Evolutionary conservation across 2,329 filamentous ascomycete species (phyloP).

Genomic region (Fusarium sp.): DNA sequence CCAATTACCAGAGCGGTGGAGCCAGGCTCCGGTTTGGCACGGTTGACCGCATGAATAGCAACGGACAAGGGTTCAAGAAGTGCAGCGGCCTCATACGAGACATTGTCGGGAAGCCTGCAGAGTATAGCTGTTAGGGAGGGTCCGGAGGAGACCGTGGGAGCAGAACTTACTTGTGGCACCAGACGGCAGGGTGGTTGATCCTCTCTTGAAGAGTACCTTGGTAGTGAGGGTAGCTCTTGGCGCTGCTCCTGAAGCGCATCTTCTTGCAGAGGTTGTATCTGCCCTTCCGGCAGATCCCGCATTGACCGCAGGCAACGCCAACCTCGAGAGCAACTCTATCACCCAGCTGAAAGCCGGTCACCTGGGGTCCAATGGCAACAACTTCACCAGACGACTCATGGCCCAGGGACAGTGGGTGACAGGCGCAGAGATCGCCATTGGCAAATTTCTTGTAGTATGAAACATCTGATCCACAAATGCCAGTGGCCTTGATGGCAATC

Average conservation of each 20-base stretch:
- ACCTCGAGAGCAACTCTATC: constrained; percentile 67
- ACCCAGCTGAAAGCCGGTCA: constrained; percentile 60
- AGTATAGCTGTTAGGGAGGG: constrained; percentile 14
- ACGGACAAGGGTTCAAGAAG: constrained; percentile 69
- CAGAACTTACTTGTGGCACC: constrained; percentile 65
- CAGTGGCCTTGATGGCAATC: constrained; percentile 69
- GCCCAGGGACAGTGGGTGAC: constrained; percentile 69
- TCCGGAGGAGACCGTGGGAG: background rate
- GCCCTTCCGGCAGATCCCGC: constrained; percentile 60
- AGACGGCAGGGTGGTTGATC: constrained; percentile 67
- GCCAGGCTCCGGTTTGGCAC: constrained; percentile 59
- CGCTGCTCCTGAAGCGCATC: constrained; percentile 68
- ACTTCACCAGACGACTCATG: constrained; percentile 68
- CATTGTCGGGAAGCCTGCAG: constrained; percentile 62
- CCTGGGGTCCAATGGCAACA: constrained; percentile 61
- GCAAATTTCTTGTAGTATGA: constrained; percentile 76
- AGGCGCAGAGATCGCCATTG: constrained; percentile 73
- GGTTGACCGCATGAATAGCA: constrained; percentile 67
- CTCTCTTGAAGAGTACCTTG: constrained; percentile 68
- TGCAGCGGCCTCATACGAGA: constrained; percentile 67
- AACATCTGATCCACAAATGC: constrained; percentile 74
- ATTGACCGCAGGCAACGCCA: constrained; percentile 61
- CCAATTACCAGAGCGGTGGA: constrained; percentile 69
- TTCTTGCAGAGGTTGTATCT: constrained; percentile 69
- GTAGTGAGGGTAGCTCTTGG: constrained; percentile 68